These are phyloP conservation scores for Eucalyptus caleyi DNA, from an alignment of 345 rosid genomes.

Conservation along the genomic window DNA sequence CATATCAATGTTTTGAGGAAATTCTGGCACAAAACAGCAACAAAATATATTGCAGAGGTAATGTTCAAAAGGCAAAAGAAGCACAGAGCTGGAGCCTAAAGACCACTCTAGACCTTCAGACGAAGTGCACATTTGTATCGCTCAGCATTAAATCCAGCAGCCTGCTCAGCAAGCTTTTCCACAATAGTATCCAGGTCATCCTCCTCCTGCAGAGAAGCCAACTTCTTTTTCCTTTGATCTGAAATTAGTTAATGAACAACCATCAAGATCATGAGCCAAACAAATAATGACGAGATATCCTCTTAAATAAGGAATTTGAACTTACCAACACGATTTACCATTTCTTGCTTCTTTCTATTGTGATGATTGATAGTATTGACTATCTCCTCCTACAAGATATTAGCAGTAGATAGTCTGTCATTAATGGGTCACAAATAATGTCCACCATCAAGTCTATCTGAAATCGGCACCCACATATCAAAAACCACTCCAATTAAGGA, in stretches of 20 bases:
- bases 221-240: constrained; percentile 34
- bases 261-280: neutral
- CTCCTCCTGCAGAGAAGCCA: constrained; percentile 50
- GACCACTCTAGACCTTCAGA: constrained; percentile 34
- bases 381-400: constrained; percentile 49
- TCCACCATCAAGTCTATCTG: neutral
- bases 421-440: neutral
- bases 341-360: constrained; percentile 37
- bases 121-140: constrained; percentile 35
- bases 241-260: neutral
- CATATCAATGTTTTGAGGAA: neutral
- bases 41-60: neutral
- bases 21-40: neutral
- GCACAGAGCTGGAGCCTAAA: neutral
- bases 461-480: neutral
- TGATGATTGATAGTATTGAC: constrained; percentile 16
- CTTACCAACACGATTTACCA: constrained; percentile 45
- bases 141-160: constrained; percentile 31
- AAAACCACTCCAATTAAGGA: neutral
- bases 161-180: constrained; percentile 51
- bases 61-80: neutral
- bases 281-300: neutral
- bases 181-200: constrained; percentile 52
- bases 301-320: neutral
- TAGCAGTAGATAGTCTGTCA: neutral